Percentiles rank a stretch among this genome's conserved stretches.
phyloP scores from a whole-genome alignment of 148 eudicot genomes.

The Arbutus unedo region DNA sequence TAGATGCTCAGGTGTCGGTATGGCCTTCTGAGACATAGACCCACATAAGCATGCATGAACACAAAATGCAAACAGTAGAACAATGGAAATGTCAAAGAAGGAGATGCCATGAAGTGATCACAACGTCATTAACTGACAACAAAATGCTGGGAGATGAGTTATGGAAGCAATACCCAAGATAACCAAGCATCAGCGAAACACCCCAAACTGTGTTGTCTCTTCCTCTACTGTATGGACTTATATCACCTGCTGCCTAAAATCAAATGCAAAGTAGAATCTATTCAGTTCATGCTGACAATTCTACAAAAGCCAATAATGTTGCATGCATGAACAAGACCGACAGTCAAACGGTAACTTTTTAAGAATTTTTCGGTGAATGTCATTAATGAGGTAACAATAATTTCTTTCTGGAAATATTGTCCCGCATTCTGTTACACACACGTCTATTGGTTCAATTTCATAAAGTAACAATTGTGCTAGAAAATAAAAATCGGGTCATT shows the following conservation, averaged over 20 bases:
- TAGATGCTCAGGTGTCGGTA: neutral
- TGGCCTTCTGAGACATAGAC: neutral
- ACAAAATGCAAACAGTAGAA: neutral
- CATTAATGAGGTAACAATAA: neutral
- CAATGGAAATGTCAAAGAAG: neutral
- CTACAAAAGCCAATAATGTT: neutral
- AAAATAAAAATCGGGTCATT: neutral
- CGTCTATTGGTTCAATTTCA: neutral
- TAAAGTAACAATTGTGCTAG: neutral
- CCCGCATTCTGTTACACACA: neutral
- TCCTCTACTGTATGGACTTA: constrained; percentile 73
- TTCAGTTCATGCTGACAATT: neutral
- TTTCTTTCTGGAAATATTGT: neutral
- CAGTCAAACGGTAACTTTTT: neutral
- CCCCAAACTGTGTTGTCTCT: constrained; percentile 96
- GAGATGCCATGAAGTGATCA: neutral
- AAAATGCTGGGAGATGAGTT: neutral
- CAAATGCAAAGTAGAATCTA: constrained; percentile 13
- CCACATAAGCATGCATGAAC: neutral
- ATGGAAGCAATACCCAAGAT: constrained; percentile 70
- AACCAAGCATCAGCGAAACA: constrained; percentile 93
- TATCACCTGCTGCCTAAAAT: constrained; percentile 75
- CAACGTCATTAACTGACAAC: constrained; percentile 1
- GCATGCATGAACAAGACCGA: neutral
- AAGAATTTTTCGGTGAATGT: neutral